Evolutionary conservation across 2,329 filamentous ascomycete genomes (phyloP), one percentile per base, ranked within the genome.

Genomic region (Hypoxylon sp.): DNA sequence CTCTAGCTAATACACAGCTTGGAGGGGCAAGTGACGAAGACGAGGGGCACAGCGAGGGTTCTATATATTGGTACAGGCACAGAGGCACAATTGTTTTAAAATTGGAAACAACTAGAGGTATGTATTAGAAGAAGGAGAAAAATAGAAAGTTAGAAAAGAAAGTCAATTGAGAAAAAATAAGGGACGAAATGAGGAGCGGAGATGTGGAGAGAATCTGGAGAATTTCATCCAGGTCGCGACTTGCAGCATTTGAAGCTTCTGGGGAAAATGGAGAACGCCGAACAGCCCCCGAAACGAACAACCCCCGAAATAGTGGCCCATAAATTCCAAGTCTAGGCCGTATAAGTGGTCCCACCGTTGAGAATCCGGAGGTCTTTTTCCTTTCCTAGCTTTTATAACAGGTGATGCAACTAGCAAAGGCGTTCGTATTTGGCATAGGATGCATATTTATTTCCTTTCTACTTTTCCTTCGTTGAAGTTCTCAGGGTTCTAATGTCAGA

Each of bases 191-290:
- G 46, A 52, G 58, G 34, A 67, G 55, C 48, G 28, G 30, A 63
- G 45, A 52, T 43, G 65, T 56, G 58, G 65, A 65, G 58, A 69
- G 43, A 30, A 9, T 61, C 63, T 61, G 63, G 63, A 61, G 67
- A 67, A 66, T 50, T 53, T 25, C 41, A 60, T n/a, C 50, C 52
- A 45, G 41, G 48, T 66, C 62, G 59, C 63, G 63, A 62, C 41
- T 64, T 30, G 43, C 38, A 52, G 48, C 38, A 51, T 60, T 64
- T 65, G 58, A 68, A 58, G 58, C 58, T 65, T 70, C 65, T 67
- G 67, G 64, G 57, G 53, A 63, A 62, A 67, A 64, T 68, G 66
- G 66, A 69, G 63, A 65, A 69, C 53, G 65, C 65, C 64, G 68
- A 70, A 60, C 21, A 36, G 58, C 65, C 67, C 49, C 64, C 64